These are phyloP conservation scores for Naganishia onofrii DNA, from an alignment of 768 basidiomycete genomes.

Conservation along the genomic window DNA sequence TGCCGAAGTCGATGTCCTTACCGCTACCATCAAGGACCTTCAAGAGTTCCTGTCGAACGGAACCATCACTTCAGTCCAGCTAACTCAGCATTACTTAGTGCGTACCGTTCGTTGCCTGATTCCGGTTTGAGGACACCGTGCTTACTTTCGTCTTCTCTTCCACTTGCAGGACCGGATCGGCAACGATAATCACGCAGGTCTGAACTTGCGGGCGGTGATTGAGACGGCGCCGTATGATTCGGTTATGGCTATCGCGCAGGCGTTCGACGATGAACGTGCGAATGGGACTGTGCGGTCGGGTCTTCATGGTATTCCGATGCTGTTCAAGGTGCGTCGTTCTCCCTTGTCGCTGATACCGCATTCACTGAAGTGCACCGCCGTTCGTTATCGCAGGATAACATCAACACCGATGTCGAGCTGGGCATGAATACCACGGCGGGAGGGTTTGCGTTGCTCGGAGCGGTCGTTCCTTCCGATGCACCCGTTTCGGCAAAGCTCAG, in stretches of 20 bases:
- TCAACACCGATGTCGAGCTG: conserved; percentile 38
- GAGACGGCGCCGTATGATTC: conserved; percentile 38
- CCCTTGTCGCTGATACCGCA: neutral
- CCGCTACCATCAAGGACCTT: conserved; percentile 36
- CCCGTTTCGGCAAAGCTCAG: conserved; percentile 36
- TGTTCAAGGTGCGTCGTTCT: conserved; percentile 34
- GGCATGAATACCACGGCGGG: conserved; percentile 48
- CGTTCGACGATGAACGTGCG: conserved; percentile 39
- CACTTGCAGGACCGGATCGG: conserved; percentile 33
- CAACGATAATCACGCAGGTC: conserved; percentile 38
- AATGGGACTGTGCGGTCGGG: conserved; percentile 28
- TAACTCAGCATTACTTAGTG: conserved; percentile 36
- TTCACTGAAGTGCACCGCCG: neutral
- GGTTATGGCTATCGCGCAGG: conserved; percentile 37
- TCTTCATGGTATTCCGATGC: conserved; percentile 46
- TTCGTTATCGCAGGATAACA: conserved; percentile 33
- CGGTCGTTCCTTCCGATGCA: conserved; percentile 32
- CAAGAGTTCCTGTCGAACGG: conserved; percentile 35
- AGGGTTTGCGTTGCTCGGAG: conserved; percentile 35
- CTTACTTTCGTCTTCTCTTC: neutral
- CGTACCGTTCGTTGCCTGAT: neutral
- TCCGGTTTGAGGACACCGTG: neutral
- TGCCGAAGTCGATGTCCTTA: conserved; percentile 34
- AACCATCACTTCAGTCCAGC: conserved; percentile 36
- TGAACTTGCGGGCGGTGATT: conserved; percentile 41